Conservation (phyloP, 176 grass and related monocot species). For the Cocos nucifera region DNA sequence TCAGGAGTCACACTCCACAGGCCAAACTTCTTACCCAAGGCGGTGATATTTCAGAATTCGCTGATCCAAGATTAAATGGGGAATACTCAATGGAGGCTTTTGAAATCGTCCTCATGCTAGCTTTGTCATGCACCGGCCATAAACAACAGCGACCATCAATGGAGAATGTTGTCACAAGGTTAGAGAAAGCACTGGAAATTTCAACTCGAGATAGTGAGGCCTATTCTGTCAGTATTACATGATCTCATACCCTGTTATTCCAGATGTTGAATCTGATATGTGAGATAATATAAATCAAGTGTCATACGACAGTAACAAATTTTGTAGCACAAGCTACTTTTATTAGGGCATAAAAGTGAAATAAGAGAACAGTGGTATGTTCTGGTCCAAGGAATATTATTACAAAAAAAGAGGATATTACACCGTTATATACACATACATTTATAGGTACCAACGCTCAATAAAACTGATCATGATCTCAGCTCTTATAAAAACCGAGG, state of each 20-base stretch:
- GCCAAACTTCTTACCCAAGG: constrained; percentile 35
- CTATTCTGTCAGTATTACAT: constrained; percentile 17
- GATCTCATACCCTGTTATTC: not conserved
- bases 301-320: too few species aligned
- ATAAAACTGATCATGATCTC: constrained; percentile 1
- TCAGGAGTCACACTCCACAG: constrained; percentile 18
- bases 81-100: constrained; percentile 46
- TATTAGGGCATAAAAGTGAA: too few species aligned
- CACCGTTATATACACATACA: too few species aligned
- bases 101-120: constrained; percentile 45
- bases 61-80: constrained; percentile 44
- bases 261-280: too few species aligned
- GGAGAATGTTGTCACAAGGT: constrained; percentile 43
- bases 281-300: too few species aligned
- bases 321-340: too few species aligned
- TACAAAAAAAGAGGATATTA: too few species aligned
- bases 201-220: constrained; percentile 23
- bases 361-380: too few species aligned
- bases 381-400: too few species aligned
- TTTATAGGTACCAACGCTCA: not conserved
- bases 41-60: constrained; percentile 36
- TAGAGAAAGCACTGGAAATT: constrained; percentile 47
- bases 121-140: constrained; percentile 52
- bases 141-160: constrained; percentile 49
- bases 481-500: constrained; percentile 56